phyloP scores from a whole-genome alignment of 139 green algal species.

The Penium margaritaceum region DNA sequence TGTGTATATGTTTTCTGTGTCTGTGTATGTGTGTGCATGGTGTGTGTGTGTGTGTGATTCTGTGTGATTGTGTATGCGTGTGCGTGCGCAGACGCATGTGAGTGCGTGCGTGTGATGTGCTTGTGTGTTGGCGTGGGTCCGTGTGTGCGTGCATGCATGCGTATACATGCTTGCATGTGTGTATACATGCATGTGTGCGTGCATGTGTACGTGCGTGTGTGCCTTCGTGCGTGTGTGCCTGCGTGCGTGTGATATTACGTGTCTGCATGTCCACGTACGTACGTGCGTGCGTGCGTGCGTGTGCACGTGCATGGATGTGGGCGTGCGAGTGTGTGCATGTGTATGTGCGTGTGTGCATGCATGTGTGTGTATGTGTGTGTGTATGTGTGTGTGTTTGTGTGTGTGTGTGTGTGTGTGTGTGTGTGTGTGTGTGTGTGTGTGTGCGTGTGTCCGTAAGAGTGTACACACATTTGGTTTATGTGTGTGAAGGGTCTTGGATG shows the following conservation, averaged over 20 bases:
- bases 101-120: no score
- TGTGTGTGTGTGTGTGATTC: no score
- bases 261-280: not conserved
- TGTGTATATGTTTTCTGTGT: no score
- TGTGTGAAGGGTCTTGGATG: no score
- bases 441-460: not conserved
- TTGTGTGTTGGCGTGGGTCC: not conserved
- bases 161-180: not conserved
- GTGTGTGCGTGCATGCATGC: not conserved
- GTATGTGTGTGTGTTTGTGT: not conserved
- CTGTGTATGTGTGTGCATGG: no score
- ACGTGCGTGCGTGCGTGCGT: not conserved
- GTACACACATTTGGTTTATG: not conserved
- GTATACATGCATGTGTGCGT: not conserved
- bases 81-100: no score
- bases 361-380: not conserved
- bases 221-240: not conserved
- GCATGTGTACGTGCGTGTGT: not conserved
- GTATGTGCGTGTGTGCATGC: not conserved
- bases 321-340: not conserved
- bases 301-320: not conserved
- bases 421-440: not conserved
- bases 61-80: no score
- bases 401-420: constrained; percentile 1
- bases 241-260: no score